Evolutionary conservation across 129 eudicot species (phyloP).

Genomic region (Sambucus nigra): DNA sequence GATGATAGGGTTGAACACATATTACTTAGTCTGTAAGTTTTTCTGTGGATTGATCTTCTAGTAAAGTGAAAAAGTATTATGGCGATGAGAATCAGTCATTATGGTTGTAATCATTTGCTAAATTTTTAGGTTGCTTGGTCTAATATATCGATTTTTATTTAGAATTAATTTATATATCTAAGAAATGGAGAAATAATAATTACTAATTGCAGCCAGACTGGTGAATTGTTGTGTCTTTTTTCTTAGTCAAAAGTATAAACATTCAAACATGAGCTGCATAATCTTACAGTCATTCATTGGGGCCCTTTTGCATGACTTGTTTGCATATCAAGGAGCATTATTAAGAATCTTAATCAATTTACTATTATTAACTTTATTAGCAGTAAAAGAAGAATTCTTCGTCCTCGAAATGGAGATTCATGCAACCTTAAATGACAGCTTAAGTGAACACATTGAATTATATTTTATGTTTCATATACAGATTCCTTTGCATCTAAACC

Average conservation of each 20-base stretch:
- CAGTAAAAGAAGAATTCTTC: neutral
- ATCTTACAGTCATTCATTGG: too few relatives aligned
- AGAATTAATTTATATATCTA: neutral
- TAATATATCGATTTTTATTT: neutral
- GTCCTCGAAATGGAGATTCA: neutral
- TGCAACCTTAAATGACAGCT: neutral
- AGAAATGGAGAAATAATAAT: neutral
- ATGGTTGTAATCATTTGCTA: neutral
- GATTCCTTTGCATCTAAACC: neutral
- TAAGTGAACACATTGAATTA: conserved; percentile 7
- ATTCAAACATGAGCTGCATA: too few relatives aligned
- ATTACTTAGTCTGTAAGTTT: neutral
- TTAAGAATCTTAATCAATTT: neutral
- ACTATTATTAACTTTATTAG: neutral
- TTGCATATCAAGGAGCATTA: too few relatives aligned
- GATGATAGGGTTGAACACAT: neutral
- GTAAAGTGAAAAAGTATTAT: too few relatives aligned
- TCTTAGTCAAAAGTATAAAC: too few relatives aligned
- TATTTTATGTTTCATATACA: neutral
- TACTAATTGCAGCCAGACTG: too few relatives aligned
- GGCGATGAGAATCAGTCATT: neutral
- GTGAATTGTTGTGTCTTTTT: too few relatives aligned
- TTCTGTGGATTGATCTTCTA: neutral
- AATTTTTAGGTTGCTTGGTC: neutral
- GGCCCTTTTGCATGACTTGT: too few relatives aligned